These are phyloP conservation scores for Nicotiana undulata DNA, from an alignment of 257 asterid species.

Conservation along the genomic window DNA sequence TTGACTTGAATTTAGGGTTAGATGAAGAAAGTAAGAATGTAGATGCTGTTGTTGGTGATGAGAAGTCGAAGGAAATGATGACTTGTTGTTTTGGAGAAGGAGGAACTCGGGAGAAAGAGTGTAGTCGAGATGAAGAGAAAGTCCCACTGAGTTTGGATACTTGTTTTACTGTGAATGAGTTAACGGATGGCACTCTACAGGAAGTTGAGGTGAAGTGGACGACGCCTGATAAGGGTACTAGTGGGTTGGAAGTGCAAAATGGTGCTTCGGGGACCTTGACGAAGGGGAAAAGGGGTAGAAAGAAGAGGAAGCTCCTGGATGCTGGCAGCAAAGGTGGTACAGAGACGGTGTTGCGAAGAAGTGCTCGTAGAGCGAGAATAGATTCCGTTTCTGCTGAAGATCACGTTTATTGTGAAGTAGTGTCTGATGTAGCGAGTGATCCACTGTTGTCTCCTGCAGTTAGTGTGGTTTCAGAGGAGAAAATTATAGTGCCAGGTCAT, in stretches of 20 bases:
- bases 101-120: slow-evolving; percentile 1
- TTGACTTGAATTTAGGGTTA: slow-evolving; percentile 77
- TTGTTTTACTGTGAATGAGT: not conserved
- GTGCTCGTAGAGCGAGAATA: slow-evolving; percentile 66
- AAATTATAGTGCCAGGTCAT: slow-evolving; percentile 18
- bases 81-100: not conserved
- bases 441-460: slow-evolving; percentile 49
- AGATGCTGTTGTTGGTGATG: slow-evolving; percentile 25
- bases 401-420: slow-evolving; percentile 26
- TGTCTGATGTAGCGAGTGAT: slow-evolving; percentile 24
- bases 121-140: not conserved
- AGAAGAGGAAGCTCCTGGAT: slow-evolving; percentile 32
- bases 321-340: slow-evolving; percentile 26
- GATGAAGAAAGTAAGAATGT: slow-evolving; percentile 45
- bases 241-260: slow-evolving; percentile 23
- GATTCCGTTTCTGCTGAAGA: slow-evolving; percentile 32
- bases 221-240: slow-evolving; percentile 1
- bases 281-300: slow-evolving; percentile 52
- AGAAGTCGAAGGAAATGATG: slow-evolving; percentile 14
- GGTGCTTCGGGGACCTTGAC: slow-evolving; percentile 24
- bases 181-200: slow-evolving; percentile 1
- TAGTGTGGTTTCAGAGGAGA: slow-evolving; percentile 55
- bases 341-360: slow-evolving; percentile 76
- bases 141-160: not conserved
- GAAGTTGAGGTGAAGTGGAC: slow-evolving; percentile 13